Base-by-base conservation (phyloP, 2,329 filamentous ascomycete genomes). In the Alternaria burnsii region DNA sequence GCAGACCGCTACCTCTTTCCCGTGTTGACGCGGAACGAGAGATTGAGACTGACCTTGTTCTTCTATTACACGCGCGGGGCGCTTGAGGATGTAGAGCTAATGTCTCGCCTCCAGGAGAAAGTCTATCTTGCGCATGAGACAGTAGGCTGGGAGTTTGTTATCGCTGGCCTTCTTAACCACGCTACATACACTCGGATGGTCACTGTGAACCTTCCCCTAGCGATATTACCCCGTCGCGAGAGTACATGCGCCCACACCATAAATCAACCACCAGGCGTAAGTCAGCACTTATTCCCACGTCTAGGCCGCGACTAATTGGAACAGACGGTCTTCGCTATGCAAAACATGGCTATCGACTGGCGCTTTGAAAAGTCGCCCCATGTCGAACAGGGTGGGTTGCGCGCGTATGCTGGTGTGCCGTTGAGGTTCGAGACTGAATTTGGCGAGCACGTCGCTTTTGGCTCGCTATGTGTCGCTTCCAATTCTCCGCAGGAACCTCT, bases 101-200 rank as follows among this genome's bases (percentile, higher is more conserved):
- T 83, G 16, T 74, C 73, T 3, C 75, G 77, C 0, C 63, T 84
- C 4, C 80, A 82, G 26, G 79, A 82, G 26, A 82, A 82, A 59
- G 74, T 80, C 0, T 69, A 74, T 16, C 68, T 84, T 3, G 80
- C 79, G 0, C 71, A 78, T 24, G 77, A 82, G 22, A 78, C 78
- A 1, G 76, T 79, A 5, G 81, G 75, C 8, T 84, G 82, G 82
- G 82, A 84, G 9, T 81, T 78, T 55, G 81, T 76, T n/a, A 79
- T 83, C 18, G 73, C 82, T 6, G 82, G 82, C 2, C 66, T 83
- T 3, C 71, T 83, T 5, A 79, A 81, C 26, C 73, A 81, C 59
- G 77, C 82, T 46, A 75, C 78, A 32, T 83, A 80, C 62, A 80
- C 77, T 4, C 78, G 82, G 14, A 59, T 83, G 24, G 81, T 77